phyloP scores from a whole-genome alignment of 2,329 filamentous ascomycete genomes.

The Leptosphaerulina australis region DNA sequence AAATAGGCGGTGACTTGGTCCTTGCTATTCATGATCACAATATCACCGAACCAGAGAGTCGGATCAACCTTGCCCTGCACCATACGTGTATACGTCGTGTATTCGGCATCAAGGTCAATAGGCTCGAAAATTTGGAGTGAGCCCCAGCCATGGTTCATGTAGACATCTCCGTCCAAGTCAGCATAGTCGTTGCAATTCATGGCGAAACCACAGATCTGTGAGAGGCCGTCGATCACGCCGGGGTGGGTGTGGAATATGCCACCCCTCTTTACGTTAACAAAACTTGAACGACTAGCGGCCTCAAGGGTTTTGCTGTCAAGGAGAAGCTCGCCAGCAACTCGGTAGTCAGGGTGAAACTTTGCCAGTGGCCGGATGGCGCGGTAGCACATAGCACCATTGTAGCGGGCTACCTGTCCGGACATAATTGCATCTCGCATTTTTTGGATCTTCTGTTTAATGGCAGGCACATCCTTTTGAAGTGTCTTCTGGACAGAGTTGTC shows the following conservation, averaged over 20 bases:
- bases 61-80: no score
- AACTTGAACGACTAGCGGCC: background rate
- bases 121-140: slow-evolving; percentile 18
- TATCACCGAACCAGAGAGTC: slow-evolving; percentile 15
- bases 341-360: slow-evolving; percentile 19
- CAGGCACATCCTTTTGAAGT: background rate
- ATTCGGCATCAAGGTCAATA: background rate
- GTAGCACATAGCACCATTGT: slow-evolving; percentile 14
- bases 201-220: slow-evolving; percentile 15
- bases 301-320: slow-evolving; percentile 24
- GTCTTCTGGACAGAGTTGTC: background rate
- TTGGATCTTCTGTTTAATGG: background rate
- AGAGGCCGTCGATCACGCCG: slow-evolving; percentile 14
- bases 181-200: slow-evolving; percentile 23
- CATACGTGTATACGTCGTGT: slow-evolving; percentile 13
- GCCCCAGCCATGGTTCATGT: slow-evolving; percentile 25
- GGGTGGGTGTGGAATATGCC: slow-evolving; percentile 7
- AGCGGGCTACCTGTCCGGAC: slow-evolving; percentile 1
- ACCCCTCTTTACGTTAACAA: slow-evolving; percentile 2
- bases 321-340: slow-evolving; percentile 22
- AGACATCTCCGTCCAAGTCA: slow-evolving; percentile 15
- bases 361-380: slow-evolving; percentile 7
- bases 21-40: slow-evolving; percentile 9
- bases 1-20: no score
- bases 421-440: slow-evolving; percentile 9